Evolutionary conservation across 768 basidiomycete species (phyloP), one percentile per base, ranked within the genome.

Genomic region (Nevesoporus exiguus): DNA sequence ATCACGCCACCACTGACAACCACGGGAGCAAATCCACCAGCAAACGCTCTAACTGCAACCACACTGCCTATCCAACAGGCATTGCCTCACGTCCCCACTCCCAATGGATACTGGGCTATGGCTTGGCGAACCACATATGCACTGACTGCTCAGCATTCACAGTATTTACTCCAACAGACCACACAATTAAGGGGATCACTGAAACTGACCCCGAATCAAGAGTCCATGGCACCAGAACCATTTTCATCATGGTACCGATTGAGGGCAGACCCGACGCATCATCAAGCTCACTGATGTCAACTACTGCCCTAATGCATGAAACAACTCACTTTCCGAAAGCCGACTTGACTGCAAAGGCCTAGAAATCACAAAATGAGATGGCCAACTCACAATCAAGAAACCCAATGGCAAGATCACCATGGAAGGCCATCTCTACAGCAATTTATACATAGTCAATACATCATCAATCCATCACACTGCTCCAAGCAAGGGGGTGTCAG

Each of bases 371-470:
- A 45, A 45, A 13, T 17, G 9, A 1, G n/a, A 11, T 7, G 44
- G 44, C 4, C 7, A 11, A 13, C n/a, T 45, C 5, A 31, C 29
- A 7, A 45, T 45, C 29, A 30, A 45, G 27, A 45, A 45, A 21
- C 43, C 27, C 14, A 29, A 44, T 17, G 43, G 43, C 7, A 27
- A 44, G 4, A 44, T 37, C 1, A 5, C 52, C 6, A 51, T 60
- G 22, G 59, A 60, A 36, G 59, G 53, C 6, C 7, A 15, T 9
- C 56, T 58, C 3, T 10, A 15, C 0, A 34, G 51, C 5, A 58
- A 50, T 7, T 53, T 60, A 22, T 57, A 57, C 10, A 49, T 57
- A 31, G 49, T 58, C 47, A 45, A 57, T 24, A 51, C n/a, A n/a
- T n/a, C n/a, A n/a, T n/a, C n/a, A n/a, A n/a, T n/a, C n/a, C n/a